Percentiles rank a stretch among this genome's conserved stretches.
phyloP scores from a whole-genome alignment of 257 asterid species.

The Fraxinus pennsylvanica region DNA sequence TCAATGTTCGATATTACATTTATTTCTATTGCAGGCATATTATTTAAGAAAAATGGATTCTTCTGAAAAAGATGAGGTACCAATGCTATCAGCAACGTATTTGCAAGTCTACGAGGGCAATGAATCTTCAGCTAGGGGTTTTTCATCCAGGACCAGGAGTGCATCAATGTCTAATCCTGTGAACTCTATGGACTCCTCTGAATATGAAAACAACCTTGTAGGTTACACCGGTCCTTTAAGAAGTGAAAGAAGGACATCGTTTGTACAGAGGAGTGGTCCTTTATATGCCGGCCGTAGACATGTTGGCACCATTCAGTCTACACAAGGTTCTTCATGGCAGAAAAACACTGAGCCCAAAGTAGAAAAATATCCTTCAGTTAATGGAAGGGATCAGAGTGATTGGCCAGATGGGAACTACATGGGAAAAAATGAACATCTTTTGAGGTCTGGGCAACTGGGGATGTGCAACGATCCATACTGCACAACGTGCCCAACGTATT shows the following conservation, averaged over 20 bases:
- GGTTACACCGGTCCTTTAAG: slow-evolving; percentile 66
- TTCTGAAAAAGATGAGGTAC: slow-evolving; percentile 65
- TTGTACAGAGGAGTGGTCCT: slow-evolving; percentile 46
- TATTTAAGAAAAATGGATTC: slow-evolving; percentile 52
- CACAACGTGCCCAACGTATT: slow-evolving; percentile 53
- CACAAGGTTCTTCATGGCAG: slow-evolving; percentile 25
- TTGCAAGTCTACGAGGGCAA: slow-evolving; percentile 42
- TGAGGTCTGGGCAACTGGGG: slow-evolving; percentile 53
- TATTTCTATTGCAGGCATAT: slow-evolving; percentile 26
- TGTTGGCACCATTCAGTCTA: slow-evolving; percentile 15
- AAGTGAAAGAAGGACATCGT: slow-evolving; percentile 32
- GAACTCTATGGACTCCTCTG: slow-evolving; percentile 49
- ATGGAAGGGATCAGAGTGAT: slow-evolving; percentile 27
- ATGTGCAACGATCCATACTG: slow-evolving; percentile 58
- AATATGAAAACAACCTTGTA: slow-evolving; percentile 39
- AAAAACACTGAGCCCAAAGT: slow-evolving; percentile 19
- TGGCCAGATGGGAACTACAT: slow-evolving; percentile 32
- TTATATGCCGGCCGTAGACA: slow-evolving; percentile 25
- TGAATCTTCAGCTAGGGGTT: slow-evolving; percentile 37
- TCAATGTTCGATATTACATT: background rate
- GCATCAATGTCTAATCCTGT: slow-evolving; percentile 66
- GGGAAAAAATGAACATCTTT: slow-evolving; percentile 44
- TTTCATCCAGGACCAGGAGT: slow-evolving; percentile 58
- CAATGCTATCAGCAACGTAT: slow-evolving; percentile 58
- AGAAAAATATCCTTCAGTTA: slow-evolving; percentile 39